Base-by-base conservation (phyloP, 108 stramenopile species). In the Conticribra weissflogii region DNA sequence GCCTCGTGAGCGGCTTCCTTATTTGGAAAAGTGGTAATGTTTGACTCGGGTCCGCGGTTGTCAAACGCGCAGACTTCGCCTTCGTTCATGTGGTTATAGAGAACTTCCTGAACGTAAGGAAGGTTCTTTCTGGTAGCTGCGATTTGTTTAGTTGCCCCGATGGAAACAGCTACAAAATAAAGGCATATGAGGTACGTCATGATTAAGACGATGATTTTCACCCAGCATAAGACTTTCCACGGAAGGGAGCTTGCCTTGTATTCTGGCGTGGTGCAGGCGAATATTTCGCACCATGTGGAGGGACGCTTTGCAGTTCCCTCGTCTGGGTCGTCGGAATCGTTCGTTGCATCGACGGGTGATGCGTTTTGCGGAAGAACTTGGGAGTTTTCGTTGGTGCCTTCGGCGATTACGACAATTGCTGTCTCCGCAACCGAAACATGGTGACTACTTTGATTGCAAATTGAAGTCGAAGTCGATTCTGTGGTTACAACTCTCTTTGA, bases 21-120 rank as follows among this genome's bases (percentile, higher is more conserved):
- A 58, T 76, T 68, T 1, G 25, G 56, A 61, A 87, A 87, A 9
- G 86, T 87, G 9, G 68, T 81, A 47, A 84, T 84, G 18, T 76
- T 81, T 15, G 81, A 79, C 8, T 72, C 63, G 1, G 77, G 60
- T 16, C 72, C 76, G 15, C 36, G 54, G 36, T 83, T 73, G 59
- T 82, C 72, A 50, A 81, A 87, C 22, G 86, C 86, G 62, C 86
- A 87, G 36, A 87, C 83, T 2, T 59, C 32, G 24, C 83, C 81
- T 15, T 68, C 71, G 48, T 79, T 71, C 69, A 54, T 66, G 29
- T 32, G 64, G 51, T 46, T 71, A 65, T 66, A 86, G 27, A 77
- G 48, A 21, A 21, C 63, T 66, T 59, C 63, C 25, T 66, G 46
- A n/a, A 72, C 74, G 27, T 56, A 36, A 29, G 76, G 80, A 52